phyloP scores from a whole-genome alignment of 2,329 filamentous ascomycete genomes.

The Ceratocystis ficicola region DNA sequence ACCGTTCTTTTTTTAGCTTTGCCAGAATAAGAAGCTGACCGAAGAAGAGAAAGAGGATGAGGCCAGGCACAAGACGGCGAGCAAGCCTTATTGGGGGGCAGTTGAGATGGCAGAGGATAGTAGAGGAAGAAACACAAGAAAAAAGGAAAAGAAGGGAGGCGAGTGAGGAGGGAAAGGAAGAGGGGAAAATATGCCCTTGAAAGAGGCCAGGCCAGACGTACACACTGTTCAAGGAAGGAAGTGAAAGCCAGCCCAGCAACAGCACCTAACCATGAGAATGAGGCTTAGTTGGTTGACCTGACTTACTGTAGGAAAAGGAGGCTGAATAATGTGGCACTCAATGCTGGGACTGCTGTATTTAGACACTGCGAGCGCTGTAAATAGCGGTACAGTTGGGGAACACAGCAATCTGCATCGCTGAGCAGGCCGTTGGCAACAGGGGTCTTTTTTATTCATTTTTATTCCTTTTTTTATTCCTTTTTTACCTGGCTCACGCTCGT shows the following conservation, averaged over 20 bases:
- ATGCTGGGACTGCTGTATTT: not conserved
- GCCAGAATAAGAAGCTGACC: not conserved
- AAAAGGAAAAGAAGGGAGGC: slow-evolving; percentile 22
- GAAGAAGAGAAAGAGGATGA: not conserved
- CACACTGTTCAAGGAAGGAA: not conserved
- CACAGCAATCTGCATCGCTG: not conserved
- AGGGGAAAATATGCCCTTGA: slow-evolving; percentile 3
- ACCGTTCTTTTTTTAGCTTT: not conserved
- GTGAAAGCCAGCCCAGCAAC: not conserved
- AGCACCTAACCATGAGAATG: not conserved
- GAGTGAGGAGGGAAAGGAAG: slow-evolving; percentile 20
- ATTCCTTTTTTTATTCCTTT: not conserved
- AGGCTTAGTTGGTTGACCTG: not conserved
- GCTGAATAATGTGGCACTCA: not conserved
- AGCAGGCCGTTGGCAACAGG: not conserved
- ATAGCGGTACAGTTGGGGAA: not conserved
- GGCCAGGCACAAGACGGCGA: not conserved
- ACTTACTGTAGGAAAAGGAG: not conserved
- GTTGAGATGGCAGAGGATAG: not conserved
- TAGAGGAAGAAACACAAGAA: slow-evolving; percentile 13
- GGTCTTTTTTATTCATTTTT: not conserved
- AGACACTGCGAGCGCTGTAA: not conserved
- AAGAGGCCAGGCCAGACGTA: not conserved
- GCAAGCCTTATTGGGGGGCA: not conserved
- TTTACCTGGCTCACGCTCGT: not conserved